Percentiles rank a stretch among this genome's conserved stretches.
Evolutionary conservation across 2,329 filamentous ascomycete genomes (phyloP).

Genomic region (Talaromyces piceae): DNA sequence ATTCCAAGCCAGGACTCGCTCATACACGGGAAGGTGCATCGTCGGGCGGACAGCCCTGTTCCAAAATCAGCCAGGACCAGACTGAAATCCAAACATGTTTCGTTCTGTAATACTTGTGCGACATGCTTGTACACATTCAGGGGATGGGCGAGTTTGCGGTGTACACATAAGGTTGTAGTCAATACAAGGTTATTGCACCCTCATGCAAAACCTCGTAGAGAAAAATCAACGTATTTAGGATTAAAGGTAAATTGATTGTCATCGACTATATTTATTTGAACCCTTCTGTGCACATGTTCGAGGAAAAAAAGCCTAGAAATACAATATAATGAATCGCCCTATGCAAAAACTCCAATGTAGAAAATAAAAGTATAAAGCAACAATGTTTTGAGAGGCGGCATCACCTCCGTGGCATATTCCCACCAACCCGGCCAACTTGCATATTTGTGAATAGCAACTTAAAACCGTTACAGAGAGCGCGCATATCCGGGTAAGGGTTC

Average conservation of each 20-base stretch:
- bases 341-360: neutral
- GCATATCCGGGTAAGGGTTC: conserved; percentile 88
- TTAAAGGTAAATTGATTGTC: neutral
- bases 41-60: neutral
- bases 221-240: no score
- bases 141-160: no score
- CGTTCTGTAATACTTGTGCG: neutral
- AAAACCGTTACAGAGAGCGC: conserved; percentile 92
- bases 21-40: neutral
- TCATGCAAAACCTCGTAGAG: no score
- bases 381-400: neutral
- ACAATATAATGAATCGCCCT: conserved; percentile 1
- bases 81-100: neutral
- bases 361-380: neutral
- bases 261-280: neutral
- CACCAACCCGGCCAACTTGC: conserved; percentile 26
- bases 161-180: no score
- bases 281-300: neutral
- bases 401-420: conserved; percentile 8
- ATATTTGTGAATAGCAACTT: conserved; percentile 73
- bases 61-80: neutral
- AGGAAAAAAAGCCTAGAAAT: neutral
- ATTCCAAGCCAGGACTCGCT: neutral
- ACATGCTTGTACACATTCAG: neutral
- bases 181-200: no score